These are phyloP conservation scores for Yamadazyma scolyti DNA, from an alignment of 805 yeast genomes.

Conservation along the genomic window DNA sequence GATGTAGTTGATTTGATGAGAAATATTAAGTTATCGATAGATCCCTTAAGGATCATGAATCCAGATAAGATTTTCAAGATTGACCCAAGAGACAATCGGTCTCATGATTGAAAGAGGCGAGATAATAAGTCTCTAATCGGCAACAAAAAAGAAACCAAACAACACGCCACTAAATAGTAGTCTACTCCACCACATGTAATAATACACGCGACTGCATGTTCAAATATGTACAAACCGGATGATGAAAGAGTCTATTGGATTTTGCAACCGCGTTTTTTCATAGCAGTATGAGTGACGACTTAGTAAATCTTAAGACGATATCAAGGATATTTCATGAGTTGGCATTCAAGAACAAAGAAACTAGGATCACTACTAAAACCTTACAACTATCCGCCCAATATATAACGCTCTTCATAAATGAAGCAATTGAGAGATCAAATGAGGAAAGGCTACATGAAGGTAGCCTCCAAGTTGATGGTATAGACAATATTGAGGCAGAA, in stretches of 20 bases:
- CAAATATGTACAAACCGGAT: too few relatives aligned
- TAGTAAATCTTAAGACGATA: slow-evolving; percentile 27
- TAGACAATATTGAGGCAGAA: slow-evolving; percentile 22
- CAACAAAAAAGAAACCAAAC: too few relatives aligned
- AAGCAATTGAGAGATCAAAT: slow-evolving; percentile 56
- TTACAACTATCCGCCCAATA: slow-evolving; percentile 52
- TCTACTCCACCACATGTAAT: too few relatives aligned
- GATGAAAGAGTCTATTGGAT: too few relatives aligned
- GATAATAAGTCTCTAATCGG: too few relatives aligned
- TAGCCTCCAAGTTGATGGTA: slow-evolving; percentile 26
- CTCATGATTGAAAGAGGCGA: slow-evolving; percentile 3
- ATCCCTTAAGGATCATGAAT: slow-evolving; percentile 66
- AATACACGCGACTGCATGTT: too few relatives aligned
- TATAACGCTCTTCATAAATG: slow-evolving; percentile 52
- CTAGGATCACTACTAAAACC: slow-evolving; percentile 47
- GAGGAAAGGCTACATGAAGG: slow-evolving; percentile 41
- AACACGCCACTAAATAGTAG: too few relatives aligned
- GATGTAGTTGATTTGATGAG: slow-evolving; percentile 70
- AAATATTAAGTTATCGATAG: slow-evolving; percentile 62
- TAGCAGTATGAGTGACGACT: slow-evolving; percentile 1
- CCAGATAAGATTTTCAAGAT: slow-evolving; percentile 74
- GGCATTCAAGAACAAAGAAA: slow-evolving; percentile 43
- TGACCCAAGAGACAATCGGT: slow-evolving; percentile 46
- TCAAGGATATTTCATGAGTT: slow-evolving; percentile 51
- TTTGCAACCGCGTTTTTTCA: too few relatives aligned